phyloP scores from a whole-genome alignment of 2,329 filamentous ascomycete genomes.

The Mollisia scopiformis region DNA sequence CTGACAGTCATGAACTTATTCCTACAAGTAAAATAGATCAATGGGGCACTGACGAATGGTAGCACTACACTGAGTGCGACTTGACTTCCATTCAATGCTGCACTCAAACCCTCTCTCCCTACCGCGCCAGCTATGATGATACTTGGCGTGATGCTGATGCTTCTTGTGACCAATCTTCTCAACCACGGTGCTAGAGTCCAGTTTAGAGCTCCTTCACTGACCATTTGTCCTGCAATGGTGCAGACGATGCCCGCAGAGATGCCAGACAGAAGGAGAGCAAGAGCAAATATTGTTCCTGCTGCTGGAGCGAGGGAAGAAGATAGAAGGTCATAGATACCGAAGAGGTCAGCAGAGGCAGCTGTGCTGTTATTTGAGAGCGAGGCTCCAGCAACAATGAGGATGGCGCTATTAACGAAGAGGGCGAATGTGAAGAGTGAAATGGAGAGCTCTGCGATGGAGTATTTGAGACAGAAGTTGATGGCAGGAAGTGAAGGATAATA shows the following conservation, averaged over 20 bases:
- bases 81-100: slow-evolving; percentile 75
- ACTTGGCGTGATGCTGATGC: slow-evolving; percentile 78
- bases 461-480: slow-evolving; percentile 74
- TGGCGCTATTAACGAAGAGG: slow-evolving; percentile 81
- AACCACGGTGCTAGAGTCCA: slow-evolving; percentile 79
- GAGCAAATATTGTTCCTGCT: slow-evolving; percentile 82
- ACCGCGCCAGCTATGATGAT: slow-evolving; percentile 84
- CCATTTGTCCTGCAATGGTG: slow-evolving; percentile 89
- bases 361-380: slow-evolving; percentile 64
- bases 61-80: slow-evolving; percentile 78
- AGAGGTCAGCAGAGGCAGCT: slow-evolving; percentile 74
- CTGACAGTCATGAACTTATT: slow-evolving; percentile 73
- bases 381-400: slow-evolving; percentile 80
- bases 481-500: slow-evolving; percentile 74
- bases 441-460: slow-evolving; percentile 71
- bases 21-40: slow-evolving; percentile 84
- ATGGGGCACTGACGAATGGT: slow-evolving; percentile 79
- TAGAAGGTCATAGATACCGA: slow-evolving; percentile 77
- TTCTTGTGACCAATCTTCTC: slow-evolving; percentile 75
- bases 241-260: slow-evolving; percentile 84
- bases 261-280: slow-evolving; percentile 79
- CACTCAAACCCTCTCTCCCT: slow-evolving; percentile 69
- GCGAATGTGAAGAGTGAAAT: slow-evolving; percentile 81
- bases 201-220: slow-evolving; percentile 78
- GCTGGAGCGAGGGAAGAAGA: slow-evolving; percentile 69